Percentiles rank a stretch among this genome's conserved stretches.
These are phyloP conservation scores for Entomortierella parvispora DNA, from an alignment of 192 early-diverging fungal species.

Conservation along the genomic window DNA sequence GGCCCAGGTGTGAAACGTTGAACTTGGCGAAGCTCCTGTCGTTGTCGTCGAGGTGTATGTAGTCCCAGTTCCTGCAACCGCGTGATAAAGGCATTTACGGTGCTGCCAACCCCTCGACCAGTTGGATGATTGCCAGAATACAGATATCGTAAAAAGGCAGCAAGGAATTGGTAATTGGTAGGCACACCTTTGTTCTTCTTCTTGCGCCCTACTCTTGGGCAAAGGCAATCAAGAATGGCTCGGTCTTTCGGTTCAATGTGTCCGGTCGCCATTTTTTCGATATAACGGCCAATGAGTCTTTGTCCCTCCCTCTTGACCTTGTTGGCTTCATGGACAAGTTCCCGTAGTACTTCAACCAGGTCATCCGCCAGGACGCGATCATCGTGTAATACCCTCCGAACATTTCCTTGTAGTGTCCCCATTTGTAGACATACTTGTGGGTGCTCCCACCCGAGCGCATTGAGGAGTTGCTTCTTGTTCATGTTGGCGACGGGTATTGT, in stretches of 20 bases:
- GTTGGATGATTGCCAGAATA: slow-evolving; percentile 1
- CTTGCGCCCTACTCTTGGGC: slow-evolving; percentile 15
- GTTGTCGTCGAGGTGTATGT: neutral
- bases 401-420: slow-evolving; percentile 5
- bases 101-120: neutral
- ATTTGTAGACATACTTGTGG: neutral
- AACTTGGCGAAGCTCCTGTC: neutral
- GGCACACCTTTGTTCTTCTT: too few species aligned
- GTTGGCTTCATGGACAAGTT: slow-evolving; percentile 9
- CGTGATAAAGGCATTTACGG: neutral
- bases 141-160: neutral
- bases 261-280: neutral
- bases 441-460: too few species aligned
- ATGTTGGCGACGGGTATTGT: too few species aligned
- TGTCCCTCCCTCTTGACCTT: slow-evolving; percentile 5
- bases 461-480: too few species aligned
- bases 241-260: neutral
- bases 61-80: neutral
- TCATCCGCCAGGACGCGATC: too few species aligned
- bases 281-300: slow-evolving; percentile 6
- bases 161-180: neutral
- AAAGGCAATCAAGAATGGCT: slow-evolving; percentile 5
- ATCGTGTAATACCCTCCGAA: neutral
- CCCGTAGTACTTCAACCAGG: slow-evolving; percentile 2
- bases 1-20: slow-evolving; percentile 2